Conservation (phyloP, 306 rosid species). For the Glycine soja region DNA sequence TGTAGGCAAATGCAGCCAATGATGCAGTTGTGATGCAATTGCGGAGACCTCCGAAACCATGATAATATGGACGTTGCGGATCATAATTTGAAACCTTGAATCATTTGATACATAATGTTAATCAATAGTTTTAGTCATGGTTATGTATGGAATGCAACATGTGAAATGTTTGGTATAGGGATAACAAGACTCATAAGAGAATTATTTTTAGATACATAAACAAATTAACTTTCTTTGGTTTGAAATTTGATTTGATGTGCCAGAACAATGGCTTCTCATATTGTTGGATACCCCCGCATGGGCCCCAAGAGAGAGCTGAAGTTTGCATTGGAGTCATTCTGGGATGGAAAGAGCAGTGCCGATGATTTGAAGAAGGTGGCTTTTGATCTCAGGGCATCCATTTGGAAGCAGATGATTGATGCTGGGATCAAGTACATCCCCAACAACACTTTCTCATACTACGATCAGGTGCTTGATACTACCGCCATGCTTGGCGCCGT, state of each 20-base stretch:
- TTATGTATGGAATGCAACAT: neutral
- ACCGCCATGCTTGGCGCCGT: constrained; percentile 84
- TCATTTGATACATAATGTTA: neutral
- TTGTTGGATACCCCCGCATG: constrained; percentile 95
- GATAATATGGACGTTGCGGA: neutral
- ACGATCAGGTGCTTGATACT: constrained; percentile 88
- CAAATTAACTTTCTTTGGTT: constrained; percentile 27
- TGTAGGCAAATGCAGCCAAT: neutral
- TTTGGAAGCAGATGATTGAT: constrained; percentile 88
- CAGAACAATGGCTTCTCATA: constrained; percentile 89
- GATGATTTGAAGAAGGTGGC: constrained; percentile 83
- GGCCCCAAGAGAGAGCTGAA: constrained; percentile 97
- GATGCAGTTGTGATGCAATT: neutral
- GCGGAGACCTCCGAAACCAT: too few species aligned
- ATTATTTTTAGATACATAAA: neutral
- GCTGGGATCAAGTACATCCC: constrained; percentile 88
- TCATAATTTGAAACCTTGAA: neutral
- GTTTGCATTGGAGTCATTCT: constrained; percentile 84
- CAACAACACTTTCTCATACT: constrained; percentile 84
- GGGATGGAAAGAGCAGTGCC: constrained; percentile 86
- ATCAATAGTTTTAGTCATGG: neutral
- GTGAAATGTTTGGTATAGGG: neutral
- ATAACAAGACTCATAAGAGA: neutral
- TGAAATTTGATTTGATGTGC: constrained; percentile 8
- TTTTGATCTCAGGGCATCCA: constrained; percentile 75